Evolutionary conservation across 306 rosid genomes (phyloP), one percentile per base, ranked within the genome.

Genomic region (Dalbergia oliveri): DNA sequence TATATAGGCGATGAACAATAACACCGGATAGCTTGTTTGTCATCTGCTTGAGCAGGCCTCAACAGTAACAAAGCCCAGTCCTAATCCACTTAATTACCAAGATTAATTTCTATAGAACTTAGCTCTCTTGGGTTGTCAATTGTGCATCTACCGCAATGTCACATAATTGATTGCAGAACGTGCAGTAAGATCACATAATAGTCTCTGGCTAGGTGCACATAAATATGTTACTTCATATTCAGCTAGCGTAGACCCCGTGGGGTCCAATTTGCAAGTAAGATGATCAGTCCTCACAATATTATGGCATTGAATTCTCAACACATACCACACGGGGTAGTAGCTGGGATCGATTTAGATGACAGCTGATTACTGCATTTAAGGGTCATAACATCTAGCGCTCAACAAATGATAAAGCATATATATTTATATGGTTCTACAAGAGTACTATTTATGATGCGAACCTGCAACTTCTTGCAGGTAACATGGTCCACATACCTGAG

Each of bases 301-400:
- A 50, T 47, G 11, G 68, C 73, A 70, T 70, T 82, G 5, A 82
- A 77, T 70, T 63, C 47, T 63, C 45, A 69, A 23, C 23, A 41
- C 85, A 82, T 43, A 37, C 3, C 54, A 69, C 54, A 33, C 12
- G 57, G 45, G 86, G 82, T 21, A 63, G 23, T 76, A 63, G 86
- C 66, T 82, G 79, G 44, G 33, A 41, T 69, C 41, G 31, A 26
- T 44, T 61, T 43, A 70, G 82, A 72, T 78, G 79, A 23, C 33
- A 78, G 26, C 26, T 66, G 39, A 77, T 63, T 59, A 72, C 60
- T 47, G 86, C 86, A 78, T 83, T 83, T 41, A 82, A 77, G 69
- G 75, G 75, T 50, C 72, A 61, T 82, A 51, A 82, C 76, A n/a
- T 82, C 72, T 50, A 26, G 34, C 73, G 73, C 66, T 66, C 86